A percentile compares a stretch with the other conserved stretches of the same genome.
Evolutionary conservation across 306 rosid species (phyloP).

Genomic region (Pterocarpus santalinus): DNA sequence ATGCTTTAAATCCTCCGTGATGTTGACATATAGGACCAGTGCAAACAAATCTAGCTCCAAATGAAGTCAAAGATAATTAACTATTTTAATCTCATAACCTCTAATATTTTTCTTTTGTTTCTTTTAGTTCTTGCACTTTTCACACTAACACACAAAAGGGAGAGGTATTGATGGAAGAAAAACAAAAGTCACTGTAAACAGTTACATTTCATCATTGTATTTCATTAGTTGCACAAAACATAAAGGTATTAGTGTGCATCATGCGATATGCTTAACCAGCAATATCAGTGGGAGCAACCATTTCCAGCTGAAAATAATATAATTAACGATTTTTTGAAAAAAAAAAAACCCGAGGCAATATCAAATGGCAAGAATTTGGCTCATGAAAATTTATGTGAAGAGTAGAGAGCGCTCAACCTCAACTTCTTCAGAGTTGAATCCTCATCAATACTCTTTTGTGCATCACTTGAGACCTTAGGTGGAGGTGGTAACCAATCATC

Average conservation of each 20-base stretch:
- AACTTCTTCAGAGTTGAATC: constrained; percentile 76
- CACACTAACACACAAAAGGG: constrained; percentile 1
- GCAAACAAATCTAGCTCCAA: constrained; percentile 3
- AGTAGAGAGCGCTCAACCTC: constrained; percentile 58
- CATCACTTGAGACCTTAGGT: constrained; percentile 62
- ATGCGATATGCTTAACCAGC: neutral
- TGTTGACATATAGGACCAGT: constrained; percentile 5
- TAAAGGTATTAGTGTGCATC: neutral
- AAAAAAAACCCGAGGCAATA: neutral
- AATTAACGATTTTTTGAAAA: neutral
- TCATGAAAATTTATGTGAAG: neutral
- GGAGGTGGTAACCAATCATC: constrained; percentile 97
- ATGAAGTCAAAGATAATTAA: constrained; percentile 10
- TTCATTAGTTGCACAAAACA: too few relatives aligned
- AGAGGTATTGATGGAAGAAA: neutral
- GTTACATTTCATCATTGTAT: neutral
- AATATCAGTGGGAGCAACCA: neutral
- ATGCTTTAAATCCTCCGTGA: neutral
- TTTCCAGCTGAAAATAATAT: neutral
- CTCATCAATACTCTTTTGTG: constrained; percentile 46
- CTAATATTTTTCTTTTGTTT: neutral
- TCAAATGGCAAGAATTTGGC: constrained; percentile 12
- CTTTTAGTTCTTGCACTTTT: neutral
- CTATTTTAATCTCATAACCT: neutral
- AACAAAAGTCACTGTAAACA: neutral